phyloP scores from a whole-genome alignment of 441 rosid species.

The Gossypium schwendimanii region DNA sequence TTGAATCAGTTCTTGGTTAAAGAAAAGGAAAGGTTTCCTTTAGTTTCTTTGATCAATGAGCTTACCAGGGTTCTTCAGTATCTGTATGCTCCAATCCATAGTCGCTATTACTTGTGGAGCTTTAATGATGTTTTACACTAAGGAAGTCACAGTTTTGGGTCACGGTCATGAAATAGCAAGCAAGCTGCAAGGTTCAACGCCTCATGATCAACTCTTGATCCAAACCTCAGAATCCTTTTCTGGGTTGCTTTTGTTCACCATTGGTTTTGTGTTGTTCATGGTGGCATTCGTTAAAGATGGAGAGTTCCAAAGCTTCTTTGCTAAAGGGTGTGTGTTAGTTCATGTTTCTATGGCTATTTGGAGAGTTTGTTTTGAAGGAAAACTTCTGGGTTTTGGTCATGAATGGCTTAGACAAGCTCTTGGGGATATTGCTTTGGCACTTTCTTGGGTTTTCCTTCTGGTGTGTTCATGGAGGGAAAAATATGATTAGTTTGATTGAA shows the following conservation, averaged over 20 bases:
- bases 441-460: constrained; percentile 70
- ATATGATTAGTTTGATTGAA: constrained; percentile 44
- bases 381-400: constrained; percentile 53
- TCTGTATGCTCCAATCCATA: constrained; percentile 61
- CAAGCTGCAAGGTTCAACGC: constrained; percentile 70
- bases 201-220: constrained; percentile 69
- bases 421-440: constrained; percentile 64
- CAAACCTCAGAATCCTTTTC: constrained; percentile 78
- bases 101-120: constrained; percentile 66
- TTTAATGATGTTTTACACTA: constrained; percentile 65
- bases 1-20: not conserved
- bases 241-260: constrained; percentile 66
- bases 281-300: constrained; percentile 69
- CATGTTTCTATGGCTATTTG: constrained; percentile 63
- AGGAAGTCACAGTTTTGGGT: constrained; percentile 42
- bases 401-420: constrained; percentile 66
- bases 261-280: constrained; percentile 62
- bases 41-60: constrained; percentile 24
- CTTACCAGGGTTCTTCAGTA: constrained; percentile 50
- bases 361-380: constrained; percentile 67
- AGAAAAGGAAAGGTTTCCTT: not conserved
- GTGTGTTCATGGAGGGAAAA: constrained; percentile 81
- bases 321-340: constrained; percentile 59
- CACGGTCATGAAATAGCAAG: constrained; percentile 56
- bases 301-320: constrained; percentile 69